Conservation (phyloP, 768 basidiomycete genomes). For the Kwoniella shandongensis region DNA sequence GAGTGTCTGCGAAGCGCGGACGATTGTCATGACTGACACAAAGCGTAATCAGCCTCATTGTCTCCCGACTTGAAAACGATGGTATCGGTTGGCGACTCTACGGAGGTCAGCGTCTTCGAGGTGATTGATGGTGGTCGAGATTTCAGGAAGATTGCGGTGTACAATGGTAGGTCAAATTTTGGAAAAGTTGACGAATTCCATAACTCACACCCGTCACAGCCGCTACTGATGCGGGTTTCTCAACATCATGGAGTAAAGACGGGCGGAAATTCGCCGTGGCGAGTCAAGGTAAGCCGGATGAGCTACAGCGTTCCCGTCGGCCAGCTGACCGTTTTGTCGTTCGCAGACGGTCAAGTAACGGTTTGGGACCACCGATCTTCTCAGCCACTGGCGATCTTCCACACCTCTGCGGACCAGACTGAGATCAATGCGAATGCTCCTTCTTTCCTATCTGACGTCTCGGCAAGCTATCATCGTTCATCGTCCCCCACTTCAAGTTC, state of each 20-base stretch:
- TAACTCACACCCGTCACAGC: conserved; percentile 29
- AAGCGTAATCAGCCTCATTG: conserved; percentile 66
- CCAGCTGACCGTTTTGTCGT: not conserved
- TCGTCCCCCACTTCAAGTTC: conserved; percentile 10
- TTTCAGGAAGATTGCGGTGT: conserved; percentile 68
- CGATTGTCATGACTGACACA: conserved; percentile 11
- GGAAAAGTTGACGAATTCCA: not conserved
- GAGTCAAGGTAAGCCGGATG: conserved; percentile 41
- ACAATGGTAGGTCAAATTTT: conserved; percentile 50
- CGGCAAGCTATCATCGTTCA: conserved; percentile 4
- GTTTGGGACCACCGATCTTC: conserved; percentile 53
- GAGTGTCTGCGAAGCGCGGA: conserved; percentile 20
- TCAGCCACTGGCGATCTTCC: conserved; percentile 46
- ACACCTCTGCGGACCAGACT: conserved; percentile 26
- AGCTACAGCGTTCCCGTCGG: too few relatives aligned
- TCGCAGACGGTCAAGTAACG: conserved; percentile 50
- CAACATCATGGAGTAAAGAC: conserved; percentile 51
- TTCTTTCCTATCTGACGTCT: conserved; percentile 29
- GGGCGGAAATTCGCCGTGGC: conserved; percentile 53
- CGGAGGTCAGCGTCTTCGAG: conserved; percentile 77
- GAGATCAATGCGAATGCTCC: not conserved
- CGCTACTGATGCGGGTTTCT: conserved; percentile 50
- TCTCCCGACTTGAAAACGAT: conserved; percentile 84
- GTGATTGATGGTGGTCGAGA: conserved; percentile 63
- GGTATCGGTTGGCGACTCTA: conserved; percentile 86